A percentile compares a stretch with the other conserved stretches of the same genome.
phyloP scores from a whole-genome alignment of 805 yeast genomes.

The Metschnikowia vanudenii region DNA sequence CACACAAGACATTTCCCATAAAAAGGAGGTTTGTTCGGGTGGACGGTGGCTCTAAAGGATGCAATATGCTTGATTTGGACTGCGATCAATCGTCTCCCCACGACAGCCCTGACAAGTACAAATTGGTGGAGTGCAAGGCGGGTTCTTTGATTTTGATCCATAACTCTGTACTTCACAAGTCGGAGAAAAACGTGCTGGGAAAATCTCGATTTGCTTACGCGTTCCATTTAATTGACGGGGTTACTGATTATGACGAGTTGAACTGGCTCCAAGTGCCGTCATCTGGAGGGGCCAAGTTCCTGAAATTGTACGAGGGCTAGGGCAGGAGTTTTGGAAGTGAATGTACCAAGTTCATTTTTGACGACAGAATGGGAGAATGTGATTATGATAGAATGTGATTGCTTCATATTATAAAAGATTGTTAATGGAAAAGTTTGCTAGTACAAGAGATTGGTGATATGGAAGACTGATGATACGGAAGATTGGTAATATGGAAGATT shows the following conservation, averaged over 20 bases:
- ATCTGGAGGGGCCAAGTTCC: constrained; percentile 60
- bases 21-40: constrained; percentile 62
- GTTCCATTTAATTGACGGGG: constrained; percentile 76
- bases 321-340: too few species aligned
- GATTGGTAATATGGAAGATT: too few species aligned
- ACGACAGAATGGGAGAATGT: too few species aligned
- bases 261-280: constrained; percentile 83
- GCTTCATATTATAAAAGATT: too few species aligned
- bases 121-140: constrained; percentile 59
- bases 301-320: constrained; percentile 38
- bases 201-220: constrained; percentile 74
- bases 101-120: constrained; percentile 43
- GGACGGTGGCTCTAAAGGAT: constrained; percentile 49
- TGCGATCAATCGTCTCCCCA: constrained; percentile 17
- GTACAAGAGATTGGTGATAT: too few species aligned
- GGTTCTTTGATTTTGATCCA: constrained; percentile 72
- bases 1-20: constrained; percentile 58
- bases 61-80: constrained; percentile 50
- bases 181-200: constrained; percentile 54
- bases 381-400: too few species aligned
- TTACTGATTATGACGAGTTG: constrained; percentile 53
- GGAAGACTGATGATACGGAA: too few species aligned
- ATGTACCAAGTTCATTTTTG: too few species aligned
- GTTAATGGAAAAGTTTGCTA: too few species aligned
- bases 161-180: constrained; percentile 69